Percentiles rank a stretch among this genome's conserved stretches.
Evolutionary conservation across 768 basidiomycete species (phyloP).

Genomic region (Polyporus arcularius): DNA sequence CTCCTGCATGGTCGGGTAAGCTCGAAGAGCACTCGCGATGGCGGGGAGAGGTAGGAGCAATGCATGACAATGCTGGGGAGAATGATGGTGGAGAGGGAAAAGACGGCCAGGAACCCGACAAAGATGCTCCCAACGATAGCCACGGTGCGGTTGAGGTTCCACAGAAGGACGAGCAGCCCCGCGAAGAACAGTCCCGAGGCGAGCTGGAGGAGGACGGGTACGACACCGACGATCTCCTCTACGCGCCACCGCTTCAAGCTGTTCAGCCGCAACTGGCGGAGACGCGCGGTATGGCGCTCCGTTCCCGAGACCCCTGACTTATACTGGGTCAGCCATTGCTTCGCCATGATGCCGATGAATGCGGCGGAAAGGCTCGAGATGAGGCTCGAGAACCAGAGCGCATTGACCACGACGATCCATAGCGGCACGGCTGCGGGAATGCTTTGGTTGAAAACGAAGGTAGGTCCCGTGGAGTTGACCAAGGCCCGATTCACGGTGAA

Average conservation of each 20-base stretch:
- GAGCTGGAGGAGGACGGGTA: constrained; percentile 15
- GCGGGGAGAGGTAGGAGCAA: no score
- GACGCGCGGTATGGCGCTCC: constrained; percentile 12
- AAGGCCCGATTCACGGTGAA: not conserved
- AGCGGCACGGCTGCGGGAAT: not conserved
- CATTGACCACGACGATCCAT: constrained; percentile 7
- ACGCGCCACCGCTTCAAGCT: constrained; percentile 21
- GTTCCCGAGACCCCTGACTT: constrained; percentile 12
- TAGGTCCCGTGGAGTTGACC: not conserved
- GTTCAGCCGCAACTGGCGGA: constrained; percentile 21
- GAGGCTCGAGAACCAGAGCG: constrained; percentile 17
- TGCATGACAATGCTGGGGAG: not conserved
- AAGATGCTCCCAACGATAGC: constrained; percentile 4
- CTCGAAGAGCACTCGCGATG: no score
- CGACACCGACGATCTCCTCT: not conserved
- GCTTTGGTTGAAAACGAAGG: not conserved
- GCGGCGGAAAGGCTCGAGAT: constrained; percentile 15
- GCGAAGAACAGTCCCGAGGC: constrained; percentile 14
- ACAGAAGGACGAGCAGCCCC: constrained; percentile 21
- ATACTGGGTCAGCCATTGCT: constrained; percentile 18
- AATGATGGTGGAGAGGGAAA: constrained; percentile 10
- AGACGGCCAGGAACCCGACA: not conserved
- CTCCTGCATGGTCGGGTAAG: no score
- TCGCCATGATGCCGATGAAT: constrained; percentile 11
- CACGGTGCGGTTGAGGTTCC: constrained; percentile 14